Base-by-base conservation (phyloP, 192 early-diverging fungal species). In the Coemansia sp. region DNA sequence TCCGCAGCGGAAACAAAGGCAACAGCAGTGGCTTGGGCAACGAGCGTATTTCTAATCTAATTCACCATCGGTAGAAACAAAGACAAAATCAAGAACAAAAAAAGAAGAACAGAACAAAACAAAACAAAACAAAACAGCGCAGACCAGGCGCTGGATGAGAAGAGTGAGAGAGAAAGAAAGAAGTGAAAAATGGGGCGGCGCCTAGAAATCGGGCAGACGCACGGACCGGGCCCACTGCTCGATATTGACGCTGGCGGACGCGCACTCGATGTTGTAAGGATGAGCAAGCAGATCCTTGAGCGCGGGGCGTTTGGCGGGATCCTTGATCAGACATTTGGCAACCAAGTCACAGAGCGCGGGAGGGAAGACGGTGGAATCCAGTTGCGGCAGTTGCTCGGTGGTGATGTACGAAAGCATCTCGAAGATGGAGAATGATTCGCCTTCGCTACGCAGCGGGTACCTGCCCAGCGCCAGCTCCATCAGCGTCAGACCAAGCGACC, bases 361-460 rank as follows among this genome's bases (percentile, higher is more conserved):
- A 12, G 93, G 88, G 72, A 93, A 97, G 66, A 92, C 71, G 12
- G 88, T 87, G 8, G 69, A 61, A 12, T 96, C 91, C 37, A 98
- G 84, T 18, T 79, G 85, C 13, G 97, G 96, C 55, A 91, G 78
- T 7, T 91, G 90, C 67, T 97, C 93, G 68, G 94, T 90, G 4
- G 91, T 90, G 70, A 99, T 95, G 64, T 91, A 94, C 73, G 95
- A 91, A 58, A 99, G 86, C 68, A 99, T 83, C 61, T 99, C 97
- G 77, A 99, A 93, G 32, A 95, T 90, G 6, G 93, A 88, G 77
- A 92, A 64, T 18, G 86, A 79, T 70, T 84, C 87, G 41, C 77
- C 82, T 55, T 90, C 92, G 59, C 88, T 85, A 54, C 87, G 87
- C 63, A 92, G 74, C 18, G 91, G 91, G 69, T 89, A 92, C 56